phyloP scores from a whole-genome alignment of 805 yeast species.

The Maudiozyma turicensis region DNA sequence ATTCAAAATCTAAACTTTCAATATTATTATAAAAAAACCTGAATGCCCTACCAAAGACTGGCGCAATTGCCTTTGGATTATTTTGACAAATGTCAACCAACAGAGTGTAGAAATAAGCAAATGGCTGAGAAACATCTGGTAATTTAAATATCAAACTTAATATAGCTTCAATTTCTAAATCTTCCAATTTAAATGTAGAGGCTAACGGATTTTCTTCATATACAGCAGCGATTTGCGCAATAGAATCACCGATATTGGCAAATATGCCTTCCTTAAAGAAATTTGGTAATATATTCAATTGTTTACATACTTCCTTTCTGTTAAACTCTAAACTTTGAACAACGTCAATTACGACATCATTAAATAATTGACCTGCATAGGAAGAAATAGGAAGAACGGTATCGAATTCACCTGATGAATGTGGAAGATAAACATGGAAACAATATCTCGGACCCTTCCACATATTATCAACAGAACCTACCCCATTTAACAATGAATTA shows the following conservation, averaged over 20 bases:
- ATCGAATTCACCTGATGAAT: slow-evolving; percentile 43
- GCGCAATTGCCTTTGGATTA: slow-evolving; percentile 79
- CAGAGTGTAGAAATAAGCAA: slow-evolving; percentile 73
- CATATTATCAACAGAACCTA: slow-evolving; percentile 50
- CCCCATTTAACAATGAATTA: slow-evolving; percentile 28
- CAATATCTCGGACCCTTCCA: slow-evolving; percentile 58
- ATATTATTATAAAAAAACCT: slow-evolving; percentile 68
- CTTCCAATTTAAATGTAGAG: slow-evolving; percentile 88
- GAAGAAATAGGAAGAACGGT: slow-evolving; percentile 52
- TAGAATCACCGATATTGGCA: slow-evolving; percentile 64
- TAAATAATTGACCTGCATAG: slow-evolving; percentile 51
- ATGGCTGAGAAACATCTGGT: slow-evolving; percentile 56
- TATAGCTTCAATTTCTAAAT: slow-evolving; percentile 74
- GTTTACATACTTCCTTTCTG: slow-evolving; percentile 77
- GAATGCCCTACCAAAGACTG: slow-evolving; percentile 87
- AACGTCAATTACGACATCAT: slow-evolving; percentile 68
- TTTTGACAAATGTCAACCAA: slow-evolving; percentile 79
- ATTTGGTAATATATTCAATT: slow-evolving; percentile 61
- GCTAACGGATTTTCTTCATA: slow-evolving; percentile 32
- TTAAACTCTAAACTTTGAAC: slow-evolving; percentile 80
- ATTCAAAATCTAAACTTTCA: slow-evolving; percentile 63
- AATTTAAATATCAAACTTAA: slow-evolving; percentile 68
- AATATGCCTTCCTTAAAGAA: slow-evolving; percentile 61
- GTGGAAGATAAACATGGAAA: slow-evolving; percentile 50
- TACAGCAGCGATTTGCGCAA: slow-evolving; percentile 52